Percentiles rank a stretch among this genome's conserved stretches.
Evolutionary conservation across 228 moss, liverwort and hornwort genomes (phyloP).

Genomic region (Sphagnum fallax): DNA sequence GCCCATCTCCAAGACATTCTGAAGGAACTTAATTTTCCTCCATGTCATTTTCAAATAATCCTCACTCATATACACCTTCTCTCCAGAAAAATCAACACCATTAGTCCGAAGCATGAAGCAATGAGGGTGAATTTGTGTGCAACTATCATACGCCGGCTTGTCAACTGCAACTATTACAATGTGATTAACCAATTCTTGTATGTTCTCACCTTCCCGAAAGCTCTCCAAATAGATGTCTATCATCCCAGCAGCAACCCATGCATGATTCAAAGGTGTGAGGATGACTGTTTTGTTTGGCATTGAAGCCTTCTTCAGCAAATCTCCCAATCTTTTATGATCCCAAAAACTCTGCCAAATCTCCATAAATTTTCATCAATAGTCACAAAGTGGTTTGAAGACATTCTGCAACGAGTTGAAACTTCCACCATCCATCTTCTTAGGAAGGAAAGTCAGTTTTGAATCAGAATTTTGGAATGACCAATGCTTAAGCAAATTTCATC

Average conservation of each 20-base stretch:
- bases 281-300: constrained; percentile 66
- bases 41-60: constrained; percentile 97
- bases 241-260: constrained; percentile 17
- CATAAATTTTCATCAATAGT: no score
- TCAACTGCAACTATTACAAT: constrained; percentile 71
- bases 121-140: constrained; percentile 57
- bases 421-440: no score
- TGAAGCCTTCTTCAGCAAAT: constrained; percentile 24
- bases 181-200: constrained; percentile 38
- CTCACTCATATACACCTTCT: constrained; percentile 65
- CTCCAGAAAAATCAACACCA: constrained; percentile 77
- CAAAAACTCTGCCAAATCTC: not conserved
- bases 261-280: constrained; percentile 80
- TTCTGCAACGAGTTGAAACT: no score
- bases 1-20: constrained; percentile 63
- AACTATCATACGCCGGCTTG: constrained; percentile 46
- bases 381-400: no score
- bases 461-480: no score
- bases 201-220: constrained; percentile 58
- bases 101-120: constrained; percentile 66
- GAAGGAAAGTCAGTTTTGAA: no score
- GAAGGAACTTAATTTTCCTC: constrained; percentile 64
- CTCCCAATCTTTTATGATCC: constrained; percentile 26
- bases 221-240: constrained; percentile 48
- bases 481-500: no score